phyloP scores from a whole-genome alignment of 169 alveolate species.

The Cryptosporidium sp. region DNA sequence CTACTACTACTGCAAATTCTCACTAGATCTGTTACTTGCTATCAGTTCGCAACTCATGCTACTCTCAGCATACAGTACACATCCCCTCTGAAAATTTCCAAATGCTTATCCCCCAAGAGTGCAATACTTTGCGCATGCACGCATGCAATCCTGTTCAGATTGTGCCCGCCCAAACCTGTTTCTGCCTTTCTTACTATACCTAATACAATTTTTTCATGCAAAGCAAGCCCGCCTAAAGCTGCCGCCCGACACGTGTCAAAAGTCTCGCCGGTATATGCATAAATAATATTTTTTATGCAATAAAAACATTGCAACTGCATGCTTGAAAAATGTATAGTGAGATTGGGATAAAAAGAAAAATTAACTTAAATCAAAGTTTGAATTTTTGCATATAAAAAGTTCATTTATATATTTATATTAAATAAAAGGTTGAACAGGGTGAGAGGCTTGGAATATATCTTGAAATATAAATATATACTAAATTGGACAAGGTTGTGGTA shows the following conservation, averaged over 20 bases:
- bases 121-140: not conserved
- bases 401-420: not conserved
- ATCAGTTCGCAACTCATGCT: not conserved
- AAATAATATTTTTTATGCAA: not conserved
- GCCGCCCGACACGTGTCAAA: constrained; percentile 36
- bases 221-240: not conserved
- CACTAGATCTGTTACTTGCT: not conserved
- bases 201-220: constrained; percentile 6
- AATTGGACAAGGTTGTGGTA: not conserved
- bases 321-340: constrained; percentile 24
- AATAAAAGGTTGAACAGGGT: not conserved
- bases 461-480: too few species aligned
- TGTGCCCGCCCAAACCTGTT: not conserved
- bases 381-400: not conserved
- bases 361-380: not conserved
- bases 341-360: not conserved
- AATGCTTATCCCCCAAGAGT: not conserved
- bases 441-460: not conserved
- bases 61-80: not conserved
- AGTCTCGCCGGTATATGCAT: constrained; percentile 44
- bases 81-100: not conserved
- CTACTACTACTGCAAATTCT: not conserved
- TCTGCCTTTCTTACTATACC: not conserved
- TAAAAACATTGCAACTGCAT: constrained; percentile 9
- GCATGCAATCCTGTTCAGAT: constrained; percentile 8